Conservation (phyloP, 2,329 filamentous ascomycete genomes). For the Tolypocladium sp. region DNA sequence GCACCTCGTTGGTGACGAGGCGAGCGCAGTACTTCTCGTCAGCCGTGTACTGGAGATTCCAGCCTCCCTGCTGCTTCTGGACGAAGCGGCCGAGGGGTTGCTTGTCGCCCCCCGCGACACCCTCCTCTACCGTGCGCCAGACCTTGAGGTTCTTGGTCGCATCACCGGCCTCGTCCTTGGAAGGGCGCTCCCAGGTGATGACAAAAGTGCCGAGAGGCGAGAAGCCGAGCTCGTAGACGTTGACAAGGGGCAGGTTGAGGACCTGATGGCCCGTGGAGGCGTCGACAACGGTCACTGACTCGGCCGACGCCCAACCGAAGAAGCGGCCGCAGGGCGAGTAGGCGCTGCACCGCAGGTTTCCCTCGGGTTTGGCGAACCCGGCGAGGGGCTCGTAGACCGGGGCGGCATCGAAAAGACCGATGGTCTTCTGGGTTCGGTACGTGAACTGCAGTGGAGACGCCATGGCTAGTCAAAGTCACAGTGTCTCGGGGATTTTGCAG, state of each 20-base stretch:
- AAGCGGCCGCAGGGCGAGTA: slow-evolving; percentile 96
- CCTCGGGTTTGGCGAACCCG: slow-evolving; percentile 81
- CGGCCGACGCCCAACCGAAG: slow-evolving; percentile 88
- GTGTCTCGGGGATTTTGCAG: slow-evolving; percentile 25
- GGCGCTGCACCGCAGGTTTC: slow-evolving; percentile 85
- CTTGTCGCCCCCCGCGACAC: slow-evolving; percentile 52
- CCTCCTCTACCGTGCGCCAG: slow-evolving; percentile 74
- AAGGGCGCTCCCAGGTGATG: slow-evolving; percentile 91
- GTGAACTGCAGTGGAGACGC: slow-evolving; percentile 88
- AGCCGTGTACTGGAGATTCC: slow-evolving; percentile 93
- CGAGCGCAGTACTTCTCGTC: slow-evolving; percentile 93
- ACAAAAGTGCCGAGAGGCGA: slow-evolving; percentile 86
- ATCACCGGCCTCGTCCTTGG: slow-evolving; percentile 88
- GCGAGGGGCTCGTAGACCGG: slow-evolving; percentile 79
- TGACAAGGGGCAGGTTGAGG: slow-evolving; percentile 65
- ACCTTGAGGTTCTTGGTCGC: slow-evolving; percentile 95
- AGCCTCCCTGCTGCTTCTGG: slow-evolving; percentile 89
- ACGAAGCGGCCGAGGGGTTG: slow-evolving; percentile 81
- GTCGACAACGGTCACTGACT: slow-evolving; percentile 79
- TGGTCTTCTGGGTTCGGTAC: slow-evolving; percentile 93
- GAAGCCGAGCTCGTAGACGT: slow-evolving; percentile 91
- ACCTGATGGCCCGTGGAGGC: slow-evolving; percentile 66
- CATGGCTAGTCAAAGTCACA: slow-evolving; percentile 94
- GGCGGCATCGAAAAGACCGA: slow-evolving; percentile 86
- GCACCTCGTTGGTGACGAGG: slow-evolving; percentile 91